Base-by-base conservation (phyloP, 2,329 filamentous ascomycete species). In the Arthrobotrys sphaeroides region DNA sequence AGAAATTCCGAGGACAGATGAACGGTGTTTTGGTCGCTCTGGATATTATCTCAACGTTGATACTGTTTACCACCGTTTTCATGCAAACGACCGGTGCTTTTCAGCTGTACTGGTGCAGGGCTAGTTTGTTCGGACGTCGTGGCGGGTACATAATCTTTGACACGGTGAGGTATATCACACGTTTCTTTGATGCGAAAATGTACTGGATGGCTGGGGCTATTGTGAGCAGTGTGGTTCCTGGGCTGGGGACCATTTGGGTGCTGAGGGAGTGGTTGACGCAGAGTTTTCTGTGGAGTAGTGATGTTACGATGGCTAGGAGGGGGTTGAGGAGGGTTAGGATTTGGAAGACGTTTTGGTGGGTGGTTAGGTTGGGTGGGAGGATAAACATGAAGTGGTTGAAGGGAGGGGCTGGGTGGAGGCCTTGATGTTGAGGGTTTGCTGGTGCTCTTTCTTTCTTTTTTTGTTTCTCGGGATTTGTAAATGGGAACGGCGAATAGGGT, bases 21-120 rank as follows among this genome's bases (percentile, higher is more conserved):
- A 79, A 81, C 72, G 79, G 79, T 65, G 79, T 68, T 13, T 80
- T 79, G 64, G 82, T 80, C 79, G 79, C 78, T 67, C 80, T 82
- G 0, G 83, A 85, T 65, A 49, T 79, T 0, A 61, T 81, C 64
- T 85, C 84, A 42, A 79, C 81, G 0, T 68, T 78, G 5, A 84
- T 83, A 81, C 79, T 85, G 1, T 75, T 78, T 49, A 83, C 82
- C 53, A 81, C 82, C 26, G 78, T 83, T n/a, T 69, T 82, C 20
- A 82, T 83, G 2, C 83, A 85, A 65, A 84, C 83, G 0, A 82
- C 83, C 12, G 84, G 84, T 6, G 78, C 78, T 20, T 83, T 83
- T 75, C 82, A 83, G 64, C 84, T 80, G 1, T 85, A 84, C 78
- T 70, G 81, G 13, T 85, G 84, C 77, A 80, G 83, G 49, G 81